Base-by-base conservation (phyloP, 305 asterid genomes). In the Fraxinus greggii region DNA sequence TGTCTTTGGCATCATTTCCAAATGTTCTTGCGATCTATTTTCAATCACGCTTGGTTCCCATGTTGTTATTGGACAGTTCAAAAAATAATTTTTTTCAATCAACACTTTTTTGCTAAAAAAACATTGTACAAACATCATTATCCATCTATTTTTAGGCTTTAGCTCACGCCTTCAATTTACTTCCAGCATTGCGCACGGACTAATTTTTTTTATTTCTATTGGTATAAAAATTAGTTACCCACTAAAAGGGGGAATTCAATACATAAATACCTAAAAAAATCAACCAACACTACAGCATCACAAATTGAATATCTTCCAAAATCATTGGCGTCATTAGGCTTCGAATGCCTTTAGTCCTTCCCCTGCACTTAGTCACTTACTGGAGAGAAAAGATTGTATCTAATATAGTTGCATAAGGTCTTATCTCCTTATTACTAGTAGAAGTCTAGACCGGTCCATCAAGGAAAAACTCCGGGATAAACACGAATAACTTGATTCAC, bases 281-380 rank as follows among this genome's bases (percentile, higher is more conserved):
- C 73, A 65, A 65, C n/a, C 3, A 42, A 42, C 3, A 42, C 5
- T 26, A 65, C 0, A 24, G 72, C 38, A 21, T 33, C 63, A n/a
- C 84, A 56, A 79, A 61, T 35, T 24, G 76, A 82, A 78, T 80
- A 12, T 72, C 79, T 81, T 26, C 7, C 74, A 79, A 63, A 42
- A 83, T 70, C 48, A 59, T 4, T 9, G 74, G 17, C 40, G 10
- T 65, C 19, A 13, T 15, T 45, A 4, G 56, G 56, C 56, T 45
- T 45, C 19, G 31, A 23, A 61, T 61, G 79, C 79, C 56, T n/a
- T 28, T 38, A 70, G 59, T 61, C 59, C 72, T 63, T 63, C 38
- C 2, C 13, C 63, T 21, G 29, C 70, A 21, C 29, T 59, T 59
- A 0, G 28, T 1, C 24, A 59, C 67, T 21, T 19, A 23, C 69